A percentile compares a stretch with the other conserved stretches of the same genome.
phyloP scores from a whole-genome alignment of 441 rosid species.

The Euphorbia schlechtendalii region DNA sequence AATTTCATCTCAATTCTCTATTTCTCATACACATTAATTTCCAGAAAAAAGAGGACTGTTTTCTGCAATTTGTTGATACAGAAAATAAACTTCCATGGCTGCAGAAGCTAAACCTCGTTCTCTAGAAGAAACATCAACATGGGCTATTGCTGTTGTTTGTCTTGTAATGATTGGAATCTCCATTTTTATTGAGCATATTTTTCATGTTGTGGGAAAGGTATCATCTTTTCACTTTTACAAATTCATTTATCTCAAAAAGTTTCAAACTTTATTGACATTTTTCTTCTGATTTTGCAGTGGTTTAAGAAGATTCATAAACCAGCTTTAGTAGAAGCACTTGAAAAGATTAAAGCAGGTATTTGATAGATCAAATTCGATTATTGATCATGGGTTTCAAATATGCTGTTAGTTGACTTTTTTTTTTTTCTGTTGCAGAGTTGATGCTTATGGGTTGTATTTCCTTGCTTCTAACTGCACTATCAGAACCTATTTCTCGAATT shows the following conservation, averaged over 20 bases:
- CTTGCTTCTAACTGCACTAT: slow-evolving; percentile 53
- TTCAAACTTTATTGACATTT: background rate
- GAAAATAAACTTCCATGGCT: background rate
- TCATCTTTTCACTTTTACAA: background rate
- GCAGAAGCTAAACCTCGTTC: slow-evolving; percentile 14
- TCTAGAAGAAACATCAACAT: slow-evolving; percentile 71
- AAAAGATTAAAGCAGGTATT: slow-evolving; percentile 72
- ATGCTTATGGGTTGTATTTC: slow-evolving; percentile 96
- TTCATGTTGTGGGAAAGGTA: slow-evolving; percentile 21
- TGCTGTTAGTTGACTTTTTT: background rate
- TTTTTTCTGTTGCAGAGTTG: slow-evolving; percentile 41
- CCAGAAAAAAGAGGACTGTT: no score
- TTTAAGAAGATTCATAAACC: slow-evolving; percentile 45
- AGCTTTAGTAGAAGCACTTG: slow-evolving; percentile 76
- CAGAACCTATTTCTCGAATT: slow-evolving; percentile 43
- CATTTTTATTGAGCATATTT: slow-evolving; percentile 52
- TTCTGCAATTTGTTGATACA: no score
- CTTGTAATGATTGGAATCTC: slow-evolving; percentile 60
- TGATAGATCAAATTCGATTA: no score
- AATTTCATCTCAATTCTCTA: background rate
- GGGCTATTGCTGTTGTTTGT: slow-evolving; percentile 88
- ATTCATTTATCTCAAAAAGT: background rate
- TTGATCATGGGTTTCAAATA: no score
- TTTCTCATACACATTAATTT: no score
- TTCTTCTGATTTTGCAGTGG: slow-evolving; percentile 36